Base-by-base conservation (phyloP, 441 rosid genomes). In the Pelargonium cotyledonis region DNA sequence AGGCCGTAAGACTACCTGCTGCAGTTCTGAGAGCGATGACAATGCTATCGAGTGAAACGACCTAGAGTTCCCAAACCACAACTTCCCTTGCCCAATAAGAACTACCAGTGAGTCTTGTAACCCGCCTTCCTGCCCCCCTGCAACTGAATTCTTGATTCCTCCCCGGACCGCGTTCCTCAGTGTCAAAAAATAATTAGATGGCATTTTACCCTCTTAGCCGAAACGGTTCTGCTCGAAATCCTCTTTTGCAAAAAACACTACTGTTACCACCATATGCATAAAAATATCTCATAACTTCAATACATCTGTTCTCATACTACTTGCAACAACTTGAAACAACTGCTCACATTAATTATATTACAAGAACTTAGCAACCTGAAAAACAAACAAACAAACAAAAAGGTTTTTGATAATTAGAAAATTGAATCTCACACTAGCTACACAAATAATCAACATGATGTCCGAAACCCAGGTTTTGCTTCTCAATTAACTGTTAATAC, bases 181-280 rank as follows among this genome's bases (percentile, higher is more conserved):
- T 66, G 80, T 83, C 16, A 81, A 69, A 63, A 81, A 77, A 75
- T 69, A 82, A 29, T 72, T 74, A 26, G 85, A 82, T 53, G 89
- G 80, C 98, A 94, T 94, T 84, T 80, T 85, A 80, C 57, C 80
- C 79, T 68, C 82, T 76, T 77, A 77, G 74, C 65, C 78, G 63
- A 67, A 81, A 74, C 67, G 73, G 23, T 47, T 66, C 61, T 18
- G 66, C 78, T 53, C 8, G 71, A 67, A 72, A 71, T 72, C 55
- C 49, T 64, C 67, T 73, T 53, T 49, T 8, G 65, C 61, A 68
- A 35, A 65, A 74, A 80, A 75, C 76, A 68, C 73, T 55, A 74
- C 72, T 29, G 68, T 72, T 65, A 70, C 70, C 73, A 70, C 79
- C 1, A 68, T 8, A 65, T 51, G 66, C 74, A 66, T 73, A 73